These are phyloP conservation scores for Erythrobasidium yunnanense DNA, from an alignment of 768 basidiomycete species.

Conservation along the genomic window DNA sequence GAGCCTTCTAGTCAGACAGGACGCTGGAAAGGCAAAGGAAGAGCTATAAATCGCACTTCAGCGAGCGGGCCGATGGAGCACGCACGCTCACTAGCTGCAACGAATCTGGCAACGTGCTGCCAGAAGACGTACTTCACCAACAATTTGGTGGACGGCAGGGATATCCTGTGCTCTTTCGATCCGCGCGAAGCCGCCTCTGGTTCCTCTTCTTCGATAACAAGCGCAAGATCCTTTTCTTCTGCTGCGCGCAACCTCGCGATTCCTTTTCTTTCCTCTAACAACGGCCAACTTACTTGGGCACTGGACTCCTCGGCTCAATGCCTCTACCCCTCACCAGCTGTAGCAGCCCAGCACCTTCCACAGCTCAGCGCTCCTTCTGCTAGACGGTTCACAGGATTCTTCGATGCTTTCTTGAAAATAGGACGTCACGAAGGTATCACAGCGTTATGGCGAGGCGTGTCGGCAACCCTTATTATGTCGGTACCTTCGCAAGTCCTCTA, in stretches of 20 bases:
- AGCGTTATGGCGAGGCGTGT: constrained; percentile 91
- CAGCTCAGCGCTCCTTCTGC: constrained; percentile 47
- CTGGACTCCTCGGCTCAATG: constrained; percentile 28
- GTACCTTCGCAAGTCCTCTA: constrained; percentile 86
- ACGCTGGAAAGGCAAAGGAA: constrained; percentile 2
- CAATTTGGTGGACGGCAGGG: constrained; percentile 22
- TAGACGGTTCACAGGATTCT: constrained; percentile 73
- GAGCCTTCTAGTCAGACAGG: not conserved
- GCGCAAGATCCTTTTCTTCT: not conserved
- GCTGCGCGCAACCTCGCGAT: not conserved
- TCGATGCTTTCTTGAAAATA: constrained; percentile 70
- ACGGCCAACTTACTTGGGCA: not conserved
- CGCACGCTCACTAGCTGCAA: constrained; percentile 15
- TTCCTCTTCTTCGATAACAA: not conserved
- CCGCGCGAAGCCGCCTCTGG: constrained; percentile 26
- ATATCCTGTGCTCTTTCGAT: constrained; percentile 33
- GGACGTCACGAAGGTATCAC: constrained; percentile 66
- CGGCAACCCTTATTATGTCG: constrained; percentile 79
- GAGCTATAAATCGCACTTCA: not conserved
- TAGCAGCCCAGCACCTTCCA: constrained; percentile 6
- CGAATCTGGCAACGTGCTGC: constrained; percentile 32
- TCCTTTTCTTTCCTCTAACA: not conserved
- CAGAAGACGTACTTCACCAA: constrained; percentile 30
- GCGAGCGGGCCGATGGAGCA: not conserved
- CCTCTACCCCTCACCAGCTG: constrained; percentile 9